Evolutionary conservation across 257 asterid species (phyloP).

Genomic region (Ajuga chamaepitys): DNA sequence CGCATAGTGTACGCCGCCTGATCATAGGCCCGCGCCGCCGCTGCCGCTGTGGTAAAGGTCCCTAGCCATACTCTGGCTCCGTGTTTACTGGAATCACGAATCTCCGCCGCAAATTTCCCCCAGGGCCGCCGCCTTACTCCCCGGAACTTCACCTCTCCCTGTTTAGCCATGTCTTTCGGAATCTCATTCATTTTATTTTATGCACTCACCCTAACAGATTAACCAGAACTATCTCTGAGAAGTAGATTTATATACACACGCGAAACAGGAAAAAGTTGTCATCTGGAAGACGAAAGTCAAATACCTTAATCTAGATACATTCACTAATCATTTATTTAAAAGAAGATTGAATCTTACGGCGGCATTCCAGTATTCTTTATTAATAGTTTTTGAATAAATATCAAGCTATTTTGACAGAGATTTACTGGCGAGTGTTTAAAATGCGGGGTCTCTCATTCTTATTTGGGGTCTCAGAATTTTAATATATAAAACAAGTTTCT

Average conservation of each 20-base stretch:
- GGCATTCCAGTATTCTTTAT: too few species aligned
- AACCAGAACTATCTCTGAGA: background rate
- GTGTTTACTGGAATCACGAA: slow-evolving; percentile 40
- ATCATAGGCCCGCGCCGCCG: slow-evolving; percentile 73
- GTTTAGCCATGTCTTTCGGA: background rate
- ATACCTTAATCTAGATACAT: background rate
- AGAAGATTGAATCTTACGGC: too few species aligned
- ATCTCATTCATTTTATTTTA: background rate
- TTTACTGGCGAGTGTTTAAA: too few species aligned
- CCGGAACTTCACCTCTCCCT: slow-evolving; percentile 36
- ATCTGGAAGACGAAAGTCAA: too few species aligned
- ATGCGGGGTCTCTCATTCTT: background rate
- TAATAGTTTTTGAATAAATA: too few species aligned
- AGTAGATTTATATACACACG: background rate
- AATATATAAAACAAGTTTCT: too few species aligned
- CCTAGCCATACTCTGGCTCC: slow-evolving; percentile 75
- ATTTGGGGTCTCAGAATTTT: background rate
- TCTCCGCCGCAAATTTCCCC: slow-evolving; percentile 80
- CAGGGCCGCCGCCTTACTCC: slow-evolving; percentile 74
- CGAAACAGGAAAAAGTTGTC: background rate
- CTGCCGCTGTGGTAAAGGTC: slow-evolving; percentile 58
- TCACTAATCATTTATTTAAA: background rate
- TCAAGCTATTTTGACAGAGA: too few species aligned
- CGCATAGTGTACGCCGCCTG: slow-evolving; percentile 53
- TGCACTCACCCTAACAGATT: background rate